phyloP scores from a whole-genome alignment of 2,329 filamentous ascomycete genomes.

The Colletotrichum sp. region DNA sequence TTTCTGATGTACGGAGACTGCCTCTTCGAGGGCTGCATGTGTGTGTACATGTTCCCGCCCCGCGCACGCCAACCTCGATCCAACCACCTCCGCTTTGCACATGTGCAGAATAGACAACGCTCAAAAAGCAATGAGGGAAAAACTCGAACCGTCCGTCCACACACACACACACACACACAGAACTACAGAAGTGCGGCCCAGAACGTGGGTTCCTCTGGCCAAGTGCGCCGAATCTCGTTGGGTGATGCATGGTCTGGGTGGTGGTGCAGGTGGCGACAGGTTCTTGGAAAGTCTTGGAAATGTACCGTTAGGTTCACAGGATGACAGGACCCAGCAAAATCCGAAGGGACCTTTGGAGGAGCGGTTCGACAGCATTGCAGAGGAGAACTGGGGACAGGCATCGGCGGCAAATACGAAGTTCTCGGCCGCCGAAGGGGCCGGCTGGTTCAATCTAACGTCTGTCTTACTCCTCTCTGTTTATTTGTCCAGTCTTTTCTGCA shows the following conservation, averaged over 20 bases:
- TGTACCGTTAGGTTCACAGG: neutral
- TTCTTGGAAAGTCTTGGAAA: neutral
- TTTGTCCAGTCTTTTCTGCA: neutral
- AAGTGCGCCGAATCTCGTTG: neutral
- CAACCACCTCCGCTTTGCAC: constrained; percentile 2
- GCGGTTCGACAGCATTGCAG: neutral
- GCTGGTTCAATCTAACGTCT: neutral
- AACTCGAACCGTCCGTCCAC: neutral
- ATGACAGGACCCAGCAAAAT: neutral
- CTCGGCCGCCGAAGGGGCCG: constrained; percentile 5
- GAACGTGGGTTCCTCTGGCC: neutral
- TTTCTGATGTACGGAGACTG: neutral
- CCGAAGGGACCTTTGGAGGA: neutral
- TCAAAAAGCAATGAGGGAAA: neutral
- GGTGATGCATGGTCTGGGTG: neutral
- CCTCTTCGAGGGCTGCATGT: neutral
- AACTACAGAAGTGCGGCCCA: neutral
- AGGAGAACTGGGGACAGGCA: neutral
- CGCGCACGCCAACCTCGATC: neutral
- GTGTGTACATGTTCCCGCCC: neutral
- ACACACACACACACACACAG: neutral
- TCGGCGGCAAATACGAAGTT: constrained; percentile 1
- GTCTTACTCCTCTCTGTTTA: no score
- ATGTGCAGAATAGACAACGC: neutral
- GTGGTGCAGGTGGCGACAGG: constrained; percentile 3